Base-by-base conservation (phyloP, 257 asterid genomes). In the Cinchona pubescens region DNA sequence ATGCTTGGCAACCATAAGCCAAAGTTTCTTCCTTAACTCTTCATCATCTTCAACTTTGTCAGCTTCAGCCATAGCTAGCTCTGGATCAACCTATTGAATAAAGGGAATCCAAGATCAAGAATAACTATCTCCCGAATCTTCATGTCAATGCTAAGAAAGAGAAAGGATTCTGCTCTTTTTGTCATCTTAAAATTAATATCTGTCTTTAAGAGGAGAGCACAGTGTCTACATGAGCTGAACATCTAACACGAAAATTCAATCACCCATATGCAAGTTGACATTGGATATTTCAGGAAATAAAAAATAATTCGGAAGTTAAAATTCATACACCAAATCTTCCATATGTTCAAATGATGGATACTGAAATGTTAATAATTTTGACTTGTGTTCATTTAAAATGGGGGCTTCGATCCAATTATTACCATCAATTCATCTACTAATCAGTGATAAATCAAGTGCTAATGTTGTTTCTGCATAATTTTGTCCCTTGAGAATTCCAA, bases 31-130 rank as follows among this genome's bases (percentile, higher is more conserved):
- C 85, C 97, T 86, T 79, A 92, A 81, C 82, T 94, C 99, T 80
- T 91, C 98, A 75, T 94, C 99, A 86, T 95, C 99, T 86, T 95
- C 99, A 72, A 95, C 98, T 82, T 91, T 95, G 84, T 95, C 98
- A 49, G 98, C 98, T 87, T 95, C 99, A 68, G 99, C 99, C 99
- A 88, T 95, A 25, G 99, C 99, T 70, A 95, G 94, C 88, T 92
- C 99, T 37, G 91, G 92, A 88, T 95, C 98, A 66, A 95, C 97
- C 99, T 94, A 71, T 58, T 69, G 61, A 73, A 82, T 46, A 65
- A 71, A 60, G 63, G 71, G 73, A 73, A 75, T 69, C 40, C 40
- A 56, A 23, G 48, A 69, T 58, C 58, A 27, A 4, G 3, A 40
- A 49, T 27, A 27, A 37, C n/a, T 9, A 27, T 25, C 42, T 46